Base-by-base conservation (phyloP, 2,329 filamentous ascomycete genomes). In the Nigrograna mackinnonii region DNA sequence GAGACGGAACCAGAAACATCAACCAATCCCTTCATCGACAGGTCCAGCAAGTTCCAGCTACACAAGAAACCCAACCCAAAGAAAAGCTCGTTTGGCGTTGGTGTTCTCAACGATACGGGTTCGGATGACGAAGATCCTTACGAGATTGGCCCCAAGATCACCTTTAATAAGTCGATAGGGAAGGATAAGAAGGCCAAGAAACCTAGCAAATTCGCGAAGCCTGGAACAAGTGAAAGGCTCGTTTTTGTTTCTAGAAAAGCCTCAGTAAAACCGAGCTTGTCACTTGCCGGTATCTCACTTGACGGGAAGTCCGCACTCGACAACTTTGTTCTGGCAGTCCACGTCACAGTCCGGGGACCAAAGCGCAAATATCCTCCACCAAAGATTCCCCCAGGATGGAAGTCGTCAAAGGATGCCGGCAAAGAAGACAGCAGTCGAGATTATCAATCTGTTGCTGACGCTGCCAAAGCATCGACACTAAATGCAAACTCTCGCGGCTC, bases 81-180 rank as follows among this genome's bases (percentile, higher is more conserved):
- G 42, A 86, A 85, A 58, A 82, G 86, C 3, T 89, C 87, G 0
- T 89, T 97, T 50, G 92, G 92, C 0, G 85, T 96, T 12, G 92
- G 92, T 0, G 78, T 96, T 2, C 71, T 97, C 34, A 96, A 97
- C 57, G 92, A 96, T 54, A 94, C 86, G 16, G 91, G 91, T 9
- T 96, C 92, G 4, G 94, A 97, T 54, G 91, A 96, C 34, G 94
- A 97, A 57, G 91, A 96, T 58, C 88, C 90, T 0, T 97, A 96
- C 62, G 88, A 92, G 44, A 85, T 97, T 39, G 92, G 92, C 0
- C 94, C 94, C 0, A 86, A 84, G 53, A 95, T 96, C 64, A 89
- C 86, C 11, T 96, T 95, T 68, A 95, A 89, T 56, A 82, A 85
- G 30, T 79, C 86, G 4, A 82, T 96, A 46, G 91, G 89, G 14